Conservation (phyloP, 306 rosid species). For the Prunus fruticosa region DNA sequence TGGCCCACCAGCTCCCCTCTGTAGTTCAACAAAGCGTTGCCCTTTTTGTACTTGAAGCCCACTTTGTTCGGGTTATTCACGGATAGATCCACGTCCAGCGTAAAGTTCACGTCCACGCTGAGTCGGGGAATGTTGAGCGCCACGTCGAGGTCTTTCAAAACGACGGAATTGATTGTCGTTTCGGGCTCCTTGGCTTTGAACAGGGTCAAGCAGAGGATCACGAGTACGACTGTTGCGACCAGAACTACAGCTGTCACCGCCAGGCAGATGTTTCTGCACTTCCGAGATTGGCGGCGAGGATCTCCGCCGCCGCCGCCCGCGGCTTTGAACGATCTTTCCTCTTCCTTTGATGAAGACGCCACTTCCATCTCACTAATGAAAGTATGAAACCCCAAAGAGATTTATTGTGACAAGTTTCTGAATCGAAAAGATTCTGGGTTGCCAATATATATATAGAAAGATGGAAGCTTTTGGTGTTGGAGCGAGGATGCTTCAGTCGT, state of each 20-base stretch:
- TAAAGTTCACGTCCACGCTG: constrained; percentile 38
- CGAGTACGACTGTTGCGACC: not conserved
- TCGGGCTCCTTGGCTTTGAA: constrained; percentile 45
- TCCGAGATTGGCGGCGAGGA: constrained; percentile 6
- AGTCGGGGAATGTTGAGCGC: constrained; percentile 10
- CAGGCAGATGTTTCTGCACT: constrained; percentile 26
- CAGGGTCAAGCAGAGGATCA: constrained; percentile 45
- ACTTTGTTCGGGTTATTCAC: constrained; percentile 50
- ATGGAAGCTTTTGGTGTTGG: not conserved
- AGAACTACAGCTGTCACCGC: not conserved
- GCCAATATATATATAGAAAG: not conserved
- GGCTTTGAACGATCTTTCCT: not conserved
- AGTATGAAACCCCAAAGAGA: no score
- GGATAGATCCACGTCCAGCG: constrained; percentile 36
- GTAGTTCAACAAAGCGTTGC: constrained; percentile 46
- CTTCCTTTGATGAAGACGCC: no score
- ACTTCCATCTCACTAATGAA: no score
- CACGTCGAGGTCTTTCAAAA: constrained; percentile 29
- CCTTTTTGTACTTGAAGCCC: constrained; percentile 39
- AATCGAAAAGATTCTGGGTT: not conserved
- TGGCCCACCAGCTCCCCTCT: constrained; percentile 58
- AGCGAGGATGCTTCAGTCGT: not conserved
- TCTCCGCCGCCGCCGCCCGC: not conserved
- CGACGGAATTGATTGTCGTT: constrained; percentile 21
- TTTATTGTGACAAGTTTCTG: no score